These are phyloP conservation scores for Medicago lupulina DNA, from an alignment of 306 rosid genomes.

Conservation along the genomic window DNA sequence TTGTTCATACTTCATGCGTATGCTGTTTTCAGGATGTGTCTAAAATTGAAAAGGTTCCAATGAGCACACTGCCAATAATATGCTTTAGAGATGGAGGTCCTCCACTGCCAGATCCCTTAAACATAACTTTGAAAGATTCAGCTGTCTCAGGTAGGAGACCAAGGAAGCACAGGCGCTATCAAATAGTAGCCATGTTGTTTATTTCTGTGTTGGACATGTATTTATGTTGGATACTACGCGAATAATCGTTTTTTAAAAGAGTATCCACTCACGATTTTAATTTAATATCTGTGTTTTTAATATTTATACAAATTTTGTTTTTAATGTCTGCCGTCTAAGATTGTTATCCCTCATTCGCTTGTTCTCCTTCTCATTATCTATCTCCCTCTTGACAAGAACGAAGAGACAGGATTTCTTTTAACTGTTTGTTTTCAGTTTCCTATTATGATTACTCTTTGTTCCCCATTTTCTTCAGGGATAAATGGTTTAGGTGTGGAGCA, in stretches of 20 bases:
- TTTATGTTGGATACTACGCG: neutral
- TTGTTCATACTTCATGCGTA: slow-evolving; percentile 37
- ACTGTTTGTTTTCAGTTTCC: slow-evolving; percentile 38
- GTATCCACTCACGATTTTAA: neutral
- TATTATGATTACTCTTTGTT: slow-evolving; percentile 39
- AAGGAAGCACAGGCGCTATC: too few relatives aligned
- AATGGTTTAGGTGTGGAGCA: slow-evolving; percentile 78
- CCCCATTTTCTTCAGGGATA: slow-evolving; percentile 50
- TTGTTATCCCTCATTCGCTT: neutral
- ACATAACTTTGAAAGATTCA: slow-evolving; percentile 60
- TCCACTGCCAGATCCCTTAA: slow-evolving; percentile 78
- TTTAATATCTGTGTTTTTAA: neutral
- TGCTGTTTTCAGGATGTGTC: slow-evolving; percentile 63
- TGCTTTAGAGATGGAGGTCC: slow-evolving; percentile 95
- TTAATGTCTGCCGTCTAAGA: neutral
- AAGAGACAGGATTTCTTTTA: neutral
- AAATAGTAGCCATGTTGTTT: neutral
- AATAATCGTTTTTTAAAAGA: neutral
- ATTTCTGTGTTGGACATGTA: neutral
- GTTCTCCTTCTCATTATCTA: neutral
- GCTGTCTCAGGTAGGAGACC: slow-evolving; percentile 52
- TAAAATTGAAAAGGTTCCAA: slow-evolving; percentile 56
- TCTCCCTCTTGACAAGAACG: neutral
- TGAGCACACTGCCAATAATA: slow-evolving; percentile 70
- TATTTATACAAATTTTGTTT: neutral